Evolutionary conservation across 768 basidiomycete genomes (phyloP), one percentile per base, ranked within the genome.

Genomic region (Kockovaella imperatae): DNA sequence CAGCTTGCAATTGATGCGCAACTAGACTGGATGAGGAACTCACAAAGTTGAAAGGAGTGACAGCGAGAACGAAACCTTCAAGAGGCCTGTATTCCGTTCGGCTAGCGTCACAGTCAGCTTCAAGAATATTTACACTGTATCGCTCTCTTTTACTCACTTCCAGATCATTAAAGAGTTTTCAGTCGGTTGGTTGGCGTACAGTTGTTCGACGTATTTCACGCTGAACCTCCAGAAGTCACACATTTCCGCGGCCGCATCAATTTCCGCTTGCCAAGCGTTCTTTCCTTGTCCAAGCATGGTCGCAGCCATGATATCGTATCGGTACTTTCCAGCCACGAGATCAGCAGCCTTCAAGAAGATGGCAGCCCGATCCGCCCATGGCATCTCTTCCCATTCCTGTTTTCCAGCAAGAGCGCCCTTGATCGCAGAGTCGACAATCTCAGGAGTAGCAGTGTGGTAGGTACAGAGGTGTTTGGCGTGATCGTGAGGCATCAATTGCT

Each of bases 211-310:
- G 67, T 84, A 97, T 72, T 93, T 89, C 62, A 93, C 93, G 24
- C 88, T 86, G 59, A 99, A 99, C 42, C 95, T 79, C 73, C 96
- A 81, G 77, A 99, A 99, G 73, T 99, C 95, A 69, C 79, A 35
- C 49, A 87, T 88, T 83, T 99, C 95, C 3, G 95, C 93, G 15
- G 90, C 95, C 46, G 95, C 88, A 70, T 99, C 95, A 54, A 99
- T 97, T 77, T 99, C 95, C 14, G 95, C 95, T 75, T 99, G 95
- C 95, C 95, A 99, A 14, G 79, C 83, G 69, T 96, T 99, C 81
- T 99, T 99, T 34, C 95, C 95, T 74, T 99, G 95, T 14, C 95
- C 95, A 39, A 99, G 77, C 74, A 99, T 95, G 35, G 93, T 97
- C 32, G 93, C 90, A 34, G 95, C 95, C 74, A 96, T 77, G 39